These are phyloP conservation scores for Phytopythium helicoides DNA, from an alignment of 352 stramenopile genomes.

Conservation along the genomic window DNA sequence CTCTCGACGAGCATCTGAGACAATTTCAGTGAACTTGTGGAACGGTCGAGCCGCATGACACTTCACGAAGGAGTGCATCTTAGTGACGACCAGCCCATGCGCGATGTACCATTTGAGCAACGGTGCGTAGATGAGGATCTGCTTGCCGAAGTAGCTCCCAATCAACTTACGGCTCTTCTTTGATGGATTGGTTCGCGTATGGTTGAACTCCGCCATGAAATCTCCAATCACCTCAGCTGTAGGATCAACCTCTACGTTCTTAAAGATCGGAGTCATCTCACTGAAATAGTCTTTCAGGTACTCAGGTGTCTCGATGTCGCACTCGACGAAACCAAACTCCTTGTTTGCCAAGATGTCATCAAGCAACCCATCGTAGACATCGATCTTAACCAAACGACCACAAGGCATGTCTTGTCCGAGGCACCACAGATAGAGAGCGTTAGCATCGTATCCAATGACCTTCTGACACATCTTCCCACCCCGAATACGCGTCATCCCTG, in stretches of 20 bases:
- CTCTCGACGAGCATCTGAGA: conserved; percentile 19
- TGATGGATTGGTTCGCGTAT: neutral
- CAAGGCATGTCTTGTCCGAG: conserved; percentile 31
- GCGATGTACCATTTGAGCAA: conserved; percentile 34
- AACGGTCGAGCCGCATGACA: conserved; percentile 10
- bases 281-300: conserved; percentile 29
- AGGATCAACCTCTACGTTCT: conserved; percentile 25
- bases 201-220: conserved; percentile 26
- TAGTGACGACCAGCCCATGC: conserved; percentile 24
- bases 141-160: conserved; percentile 30
- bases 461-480: conserved; percentile 18
- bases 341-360: conserved; percentile 32
- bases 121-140: conserved; percentile 34
- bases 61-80: conserved; percentile 32
- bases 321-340: conserved; percentile 34
- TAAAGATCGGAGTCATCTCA: conserved; percentile 39
- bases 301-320: conserved; percentile 31
- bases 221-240: conserved; percentile 20
- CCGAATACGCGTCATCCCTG: conserved; percentile 16
- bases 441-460: conserved; percentile 25
- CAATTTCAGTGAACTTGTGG: conserved; percentile 15
- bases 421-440: conserved; percentile 30
- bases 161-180: conserved; percentile 21
- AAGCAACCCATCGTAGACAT: conserved; percentile 22
- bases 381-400: conserved; percentile 13